Percentiles rank a stretch among this genome's conserved stretches.
Conservation (phyloP, 805 yeast genomes). For the Allodekkera sacchari region DNA sequence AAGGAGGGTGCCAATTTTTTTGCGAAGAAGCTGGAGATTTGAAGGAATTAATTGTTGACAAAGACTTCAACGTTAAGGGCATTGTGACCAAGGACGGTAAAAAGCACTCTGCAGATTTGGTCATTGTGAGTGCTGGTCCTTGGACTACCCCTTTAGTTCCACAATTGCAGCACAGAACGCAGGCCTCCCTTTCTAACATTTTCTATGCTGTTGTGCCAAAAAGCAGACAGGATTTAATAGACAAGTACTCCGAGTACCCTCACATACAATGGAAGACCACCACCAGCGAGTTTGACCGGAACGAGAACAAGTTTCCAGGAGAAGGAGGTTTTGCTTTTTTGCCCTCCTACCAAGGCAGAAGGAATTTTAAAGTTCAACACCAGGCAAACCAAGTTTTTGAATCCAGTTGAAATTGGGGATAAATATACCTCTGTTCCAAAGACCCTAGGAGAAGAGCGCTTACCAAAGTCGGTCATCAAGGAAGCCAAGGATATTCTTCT, state of each 20-base stretch:
- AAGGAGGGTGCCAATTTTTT: slow-evolving; percentile 13
- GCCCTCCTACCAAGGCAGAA: slow-evolving; percentile 10
- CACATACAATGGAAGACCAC: slow-evolving; percentile 12
- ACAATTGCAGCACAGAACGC: slow-evolving; percentile 8
- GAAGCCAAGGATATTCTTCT: slow-evolving; percentile 11
- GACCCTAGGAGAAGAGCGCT: slow-evolving; percentile 8
- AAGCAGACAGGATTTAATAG: slow-evolving; percentile 14
- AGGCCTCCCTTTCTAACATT: slow-evolving; percentile 16
- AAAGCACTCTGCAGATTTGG: slow-evolving; percentile 12
- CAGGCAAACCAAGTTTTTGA: slow-evolving; percentile 9
- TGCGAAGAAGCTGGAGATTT: slow-evolving; percentile 13
- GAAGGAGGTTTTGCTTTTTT: slow-evolving; percentile 12
- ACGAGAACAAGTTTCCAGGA: slow-evolving; percentile 5
- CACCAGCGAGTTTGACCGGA: slow-evolving; percentile 10
- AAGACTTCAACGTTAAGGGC: slow-evolving; percentile 10
- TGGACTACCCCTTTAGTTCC: slow-evolving; percentile 15
- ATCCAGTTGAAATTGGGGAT: slow-evolving; percentile 5
- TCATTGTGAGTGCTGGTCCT: slow-evolving; percentile 14
- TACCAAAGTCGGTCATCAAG: slow-evolving; percentile 10
- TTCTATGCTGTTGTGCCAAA: slow-evolving; percentile 14
- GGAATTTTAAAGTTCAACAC: slow-evolving; percentile 10
- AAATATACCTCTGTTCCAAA: slow-evolving; percentile 5
- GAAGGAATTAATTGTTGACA: slow-evolving; percentile 3
- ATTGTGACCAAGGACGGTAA: slow-evolving; percentile 18
- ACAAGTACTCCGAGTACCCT: slow-evolving; percentile 17